Evolutionary conservation across 768 basidiomycete genomes (phyloP), one percentile per base, ranked within the genome.

Genomic region (Trametes meyenii): DNA sequence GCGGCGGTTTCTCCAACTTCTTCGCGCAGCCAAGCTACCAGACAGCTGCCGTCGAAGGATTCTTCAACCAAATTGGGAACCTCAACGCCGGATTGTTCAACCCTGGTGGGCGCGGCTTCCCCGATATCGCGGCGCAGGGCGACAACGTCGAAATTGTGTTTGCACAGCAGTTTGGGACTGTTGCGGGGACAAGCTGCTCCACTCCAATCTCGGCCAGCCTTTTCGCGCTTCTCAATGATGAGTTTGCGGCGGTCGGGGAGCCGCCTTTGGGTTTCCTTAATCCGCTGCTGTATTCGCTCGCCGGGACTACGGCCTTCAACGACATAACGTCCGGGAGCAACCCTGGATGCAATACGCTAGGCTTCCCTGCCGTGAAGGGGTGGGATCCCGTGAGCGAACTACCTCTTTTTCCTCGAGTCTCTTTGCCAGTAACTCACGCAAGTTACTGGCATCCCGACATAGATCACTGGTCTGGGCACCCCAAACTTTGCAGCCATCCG

Each of bases 41-140:
- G 68, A 60, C 73, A 35, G 53, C 63, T 46, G 78, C 73, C 0
- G 79, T 82, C 10, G 60, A 51, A 1, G 52, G 58, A 0, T 82
- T 76, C 72, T 70, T 83, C 19, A 60, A 66, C 24, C 61, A 62
- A 24, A 66, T 78, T 55, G 73, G 71, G 48, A 62, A 45, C 60
- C 69, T 69, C 6, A 69, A 71, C 62, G 44, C 49, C 1, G 76
- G 77, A 24, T 61, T 65, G 42, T 78, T 74, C 65, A 71, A 67
- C 63, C 52, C 48, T 44, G 71, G 52, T 68, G 79, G 79, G 33
- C 80, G 81, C 48, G 80, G 66, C 1, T 83, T 75, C 72, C 83
- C 83, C 23, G 82, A 83, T 70, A 70, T 83, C 50, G 69, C 79
- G 17, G 79, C 82, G 11, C 69, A 72, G 58, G 77, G 75, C 13